These are phyloP conservation scores for Epicoccum sorghinum DNA, from an alignment of 2,329 filamentous ascomycete species.

Conservation along the genomic window DNA sequence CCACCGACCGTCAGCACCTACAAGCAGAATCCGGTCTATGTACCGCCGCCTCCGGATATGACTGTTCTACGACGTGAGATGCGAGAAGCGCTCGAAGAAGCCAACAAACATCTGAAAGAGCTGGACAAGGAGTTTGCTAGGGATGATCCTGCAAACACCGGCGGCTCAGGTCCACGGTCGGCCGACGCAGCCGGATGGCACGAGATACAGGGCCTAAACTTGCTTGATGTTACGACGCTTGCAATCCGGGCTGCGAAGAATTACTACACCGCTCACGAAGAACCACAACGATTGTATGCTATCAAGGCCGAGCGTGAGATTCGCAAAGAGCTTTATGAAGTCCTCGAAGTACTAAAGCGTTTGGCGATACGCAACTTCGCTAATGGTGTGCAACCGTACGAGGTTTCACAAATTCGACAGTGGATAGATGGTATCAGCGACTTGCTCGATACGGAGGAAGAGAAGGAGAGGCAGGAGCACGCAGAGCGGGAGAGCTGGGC, in stretches of 20 bases:
- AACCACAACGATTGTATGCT: conserved; percentile 80
- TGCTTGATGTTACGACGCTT: conserved; percentile 89
- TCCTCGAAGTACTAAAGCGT: conserved; percentile 89
- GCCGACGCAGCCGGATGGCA: conserved; percentile 69
- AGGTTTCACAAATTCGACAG: conserved; percentile 73
- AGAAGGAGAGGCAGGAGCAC: conserved; percentile 75
- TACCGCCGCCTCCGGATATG: conserved; percentile 84
- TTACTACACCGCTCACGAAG: conserved; percentile 92
- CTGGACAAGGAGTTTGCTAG: conserved; percentile 50
- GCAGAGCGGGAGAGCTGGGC: conserved; percentile 75
- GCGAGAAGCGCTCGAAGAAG: conserved; percentile 70
- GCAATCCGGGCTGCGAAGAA: conserved; percentile 96
- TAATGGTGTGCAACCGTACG: conserved; percentile 78
- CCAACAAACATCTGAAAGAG: conserved; percentile 70
- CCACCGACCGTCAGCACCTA: conserved; percentile 98
- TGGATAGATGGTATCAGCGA: conserved; percentile 82
- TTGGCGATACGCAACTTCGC: conserved; percentile 89
- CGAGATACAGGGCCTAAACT: conserved; percentile 88
- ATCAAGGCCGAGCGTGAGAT: conserved; percentile 89
- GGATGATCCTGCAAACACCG: conserved; percentile 13
- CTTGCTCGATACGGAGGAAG: conserved; percentile 78
- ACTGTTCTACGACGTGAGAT: conserved; percentile 75
- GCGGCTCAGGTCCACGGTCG: conserved; percentile 21
- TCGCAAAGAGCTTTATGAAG: conserved; percentile 79
- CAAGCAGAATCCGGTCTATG: conserved; percentile 78